Evolutionary conservation across 805 yeast species (phyloP), one percentile per base, ranked within the genome.

Genomic region (Barnettozyma vustinii): DNA sequence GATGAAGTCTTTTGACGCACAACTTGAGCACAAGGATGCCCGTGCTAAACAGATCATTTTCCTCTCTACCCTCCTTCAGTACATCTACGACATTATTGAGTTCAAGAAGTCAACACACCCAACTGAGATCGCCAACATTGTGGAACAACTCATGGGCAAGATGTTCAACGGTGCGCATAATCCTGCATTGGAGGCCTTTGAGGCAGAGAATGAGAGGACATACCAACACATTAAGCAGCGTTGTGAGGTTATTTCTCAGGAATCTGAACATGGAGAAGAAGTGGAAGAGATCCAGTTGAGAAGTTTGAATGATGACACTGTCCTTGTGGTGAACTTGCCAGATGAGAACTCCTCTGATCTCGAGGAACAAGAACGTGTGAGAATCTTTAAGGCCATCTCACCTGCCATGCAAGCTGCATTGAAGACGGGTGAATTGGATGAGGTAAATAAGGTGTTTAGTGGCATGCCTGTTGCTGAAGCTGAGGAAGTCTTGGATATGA

Each of bases 1-100:
- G 63, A 91, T 92, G 97, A 83, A 84, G 19, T 95, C 97, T 0
- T 94, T 94, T 65, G 96, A 92, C 59, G 72, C 74, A 48, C 88
- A 89, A 63, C 73, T 92, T 52, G 80, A 76, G 13, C 84, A 81
- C 19, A 75, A 88, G 43, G 60, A 75, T 0, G 52, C 55, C 6
- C 63, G 65, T 7, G 81, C 96, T 9, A 76, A 74, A 52, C 84
- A 80, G 51, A 78, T 81, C n/a, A 83, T 92, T 41, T 84, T 81
- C 64, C 94, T 88, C 59, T 83, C 96, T 1, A 77, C 87, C 57
- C 67, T 92, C 30, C 63, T 92, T 52, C 96, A 88, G 60, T 92
- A 88, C 63, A 68, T 85, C 47, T 71, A 65, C 40, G 74, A 72
- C 51, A 56, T 72, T 18, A 65, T 69, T 45, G 63, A 64, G 16